Evolutionary conservation across 495 filamentous ascomycete genomes (phyloP), one percentile per base, ranked within the genome.

Genomic region (Barbatosphaeria neglecta): DNA sequence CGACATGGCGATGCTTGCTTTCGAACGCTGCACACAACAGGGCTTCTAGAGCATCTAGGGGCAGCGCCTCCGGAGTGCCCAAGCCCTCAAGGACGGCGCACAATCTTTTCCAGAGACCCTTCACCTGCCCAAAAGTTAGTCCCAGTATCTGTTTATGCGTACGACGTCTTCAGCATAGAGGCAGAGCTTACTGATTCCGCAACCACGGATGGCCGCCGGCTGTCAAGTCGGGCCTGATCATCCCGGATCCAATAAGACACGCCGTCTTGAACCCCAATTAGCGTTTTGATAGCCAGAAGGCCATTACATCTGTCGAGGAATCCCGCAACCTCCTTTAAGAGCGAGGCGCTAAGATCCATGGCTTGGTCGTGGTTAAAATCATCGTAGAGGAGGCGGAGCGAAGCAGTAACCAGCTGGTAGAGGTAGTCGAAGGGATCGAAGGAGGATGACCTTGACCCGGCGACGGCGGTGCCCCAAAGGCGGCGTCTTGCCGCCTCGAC

Each of bases 221-320:
- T 64, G 44, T 61, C 48, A 24, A 71, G 59, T 41, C 53, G 49
- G 28, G 62, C 55, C 13, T 63, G 65, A 1, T 52, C 38, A 51
- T 88, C 84, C 44, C 68, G 63, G 25, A 87, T 59, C 82, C 83
- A 88, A 6, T 66, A 49, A 4, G 67, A 53, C 25, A 86, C 52
- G 1, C 80, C 81, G 28, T 68, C 60, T 55, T 87, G 82, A n/a
- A 80, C 54, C 33, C 67, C 69, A 8, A 65, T 55, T n/a, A 84
- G 54, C 18, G 63, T 50, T 41, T 55, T 63, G 23, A 62, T 38
- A 13, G 62, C 58, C 11, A 69, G 50, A 18, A 61, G 57, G n/a
- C 39, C 45, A 39, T 59, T 69, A 44, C 67, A 61, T 46, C 66
- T 54, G n/a, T 50, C 50, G 15, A 72, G 46, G 44, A 69, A 74